A percentile compares a stretch with the other conserved stretches of the same genome.
Conservation (phyloP, 2,329 filamentous ascomycete species). For the Apiospora aurea region DNA sequence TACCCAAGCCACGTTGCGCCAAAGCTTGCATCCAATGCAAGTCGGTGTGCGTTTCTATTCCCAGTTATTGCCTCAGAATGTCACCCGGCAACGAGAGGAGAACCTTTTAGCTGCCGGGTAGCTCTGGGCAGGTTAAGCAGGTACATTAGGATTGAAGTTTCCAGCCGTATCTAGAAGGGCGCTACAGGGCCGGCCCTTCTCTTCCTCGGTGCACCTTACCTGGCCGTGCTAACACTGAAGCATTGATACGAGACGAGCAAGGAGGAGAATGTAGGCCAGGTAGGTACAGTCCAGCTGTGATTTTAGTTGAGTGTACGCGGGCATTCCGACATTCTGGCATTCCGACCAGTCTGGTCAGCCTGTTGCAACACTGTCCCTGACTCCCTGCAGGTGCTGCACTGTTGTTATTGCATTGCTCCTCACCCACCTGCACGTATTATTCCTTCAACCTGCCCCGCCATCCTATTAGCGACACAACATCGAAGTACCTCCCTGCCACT, state of each 20-base stretch:
- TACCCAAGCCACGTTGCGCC: constrained; percentile 21
- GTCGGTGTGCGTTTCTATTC: constrained; percentile 21
- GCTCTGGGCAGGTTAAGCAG: too few species aligned
- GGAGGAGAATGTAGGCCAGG: too few species aligned
- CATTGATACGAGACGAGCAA: too few species aligned
- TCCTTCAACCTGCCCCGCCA: constrained; percentile 4
- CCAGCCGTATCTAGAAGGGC: background rate
- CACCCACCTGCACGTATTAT: background rate
- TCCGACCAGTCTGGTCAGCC: too few species aligned
- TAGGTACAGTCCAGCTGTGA: too few species aligned
- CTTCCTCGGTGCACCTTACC: background rate
- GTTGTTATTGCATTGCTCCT: constrained; percentile 15
- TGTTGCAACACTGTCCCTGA: background rate
- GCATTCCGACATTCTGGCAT: background rate
- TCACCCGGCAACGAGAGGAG: constrained; percentile 13
- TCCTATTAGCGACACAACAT: background rate
- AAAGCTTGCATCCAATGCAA: constrained; percentile 12
- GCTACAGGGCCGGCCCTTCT: background rate
- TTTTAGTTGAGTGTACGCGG: background rate
- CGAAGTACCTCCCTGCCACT: background rate
- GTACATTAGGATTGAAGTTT: background rate
- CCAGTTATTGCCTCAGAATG: constrained; percentile 19
- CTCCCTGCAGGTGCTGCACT: background rate
- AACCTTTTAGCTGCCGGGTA: background rate
- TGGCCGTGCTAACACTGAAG: too few species aligned